These are phyloP conservation scores for Rusavskia elegans DNA, from an alignment of 495 filamentous ascomycete species.

Conservation along the genomic window DNA sequence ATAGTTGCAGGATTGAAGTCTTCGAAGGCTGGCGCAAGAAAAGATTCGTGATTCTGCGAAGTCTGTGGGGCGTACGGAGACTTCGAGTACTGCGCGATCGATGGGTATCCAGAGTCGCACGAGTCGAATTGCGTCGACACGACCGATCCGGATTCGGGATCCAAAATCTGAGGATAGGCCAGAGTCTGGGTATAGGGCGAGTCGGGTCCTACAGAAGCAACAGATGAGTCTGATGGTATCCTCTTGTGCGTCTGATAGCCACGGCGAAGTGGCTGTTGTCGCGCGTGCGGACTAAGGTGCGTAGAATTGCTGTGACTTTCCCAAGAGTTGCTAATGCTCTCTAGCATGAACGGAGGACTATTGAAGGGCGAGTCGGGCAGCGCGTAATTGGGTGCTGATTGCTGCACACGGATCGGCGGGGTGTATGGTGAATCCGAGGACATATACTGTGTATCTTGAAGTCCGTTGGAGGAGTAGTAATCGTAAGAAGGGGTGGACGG, in stretches of 20 bases:
- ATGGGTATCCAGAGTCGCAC: constrained; percentile 20
- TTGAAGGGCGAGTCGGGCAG: constrained; percentile 1
- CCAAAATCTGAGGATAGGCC: constrained; percentile 20
- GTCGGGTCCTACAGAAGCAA: constrained; percentile 16
- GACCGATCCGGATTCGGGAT: constrained; percentile 19
- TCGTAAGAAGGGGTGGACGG: not conserved
- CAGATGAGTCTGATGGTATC: constrained; percentile 18
- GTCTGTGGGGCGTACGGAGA: constrained; percentile 29
- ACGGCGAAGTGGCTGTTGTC: constrained; percentile 2
- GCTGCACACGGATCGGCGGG: constrained; percentile 9
- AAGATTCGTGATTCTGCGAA: constrained; percentile 20
- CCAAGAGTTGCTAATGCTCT: constrained; percentile 10
- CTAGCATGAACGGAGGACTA: constrained; percentile 11
- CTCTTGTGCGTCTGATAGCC: constrained; percentile 14
- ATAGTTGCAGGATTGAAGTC: constrained; percentile 26
- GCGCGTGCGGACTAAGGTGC: constrained; percentile 8
- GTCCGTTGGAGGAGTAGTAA: not conserved
- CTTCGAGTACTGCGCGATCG: constrained; percentile 21
- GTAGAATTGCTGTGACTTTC: constrained; percentile 2
- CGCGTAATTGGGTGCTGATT: constrained; percentile 6
- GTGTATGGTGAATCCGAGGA: constrained; percentile 8
- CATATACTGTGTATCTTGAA: constrained; percentile 8
- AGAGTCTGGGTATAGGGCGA: constrained; percentile 17
- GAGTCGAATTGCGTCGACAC: constrained; percentile 20
- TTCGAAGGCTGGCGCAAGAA: constrained; percentile 29